Evolutionary conservation across 2,329 filamentous ascomycete genomes (phyloP).

Genomic region (Massarina eburnea): DNA sequence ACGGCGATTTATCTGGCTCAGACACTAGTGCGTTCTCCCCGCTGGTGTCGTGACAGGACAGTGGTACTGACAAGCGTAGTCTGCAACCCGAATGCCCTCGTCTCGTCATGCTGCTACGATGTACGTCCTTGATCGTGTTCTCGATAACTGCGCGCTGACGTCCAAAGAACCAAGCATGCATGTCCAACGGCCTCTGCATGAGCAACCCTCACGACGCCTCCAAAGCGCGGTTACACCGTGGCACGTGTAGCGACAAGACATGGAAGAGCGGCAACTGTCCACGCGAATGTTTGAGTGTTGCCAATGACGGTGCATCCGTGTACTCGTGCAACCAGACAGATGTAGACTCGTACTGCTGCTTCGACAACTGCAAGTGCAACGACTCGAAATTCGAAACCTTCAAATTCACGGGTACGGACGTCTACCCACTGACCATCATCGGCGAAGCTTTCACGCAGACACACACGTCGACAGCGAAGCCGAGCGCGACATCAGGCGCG

Average conservation of each 20-base stretch:
- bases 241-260: conserved; percentile 28
- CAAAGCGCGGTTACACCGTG: conserved; percentile 23
- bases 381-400: conserved; percentile 22
- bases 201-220: conserved; percentile 22
- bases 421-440: conserved; percentile 31
- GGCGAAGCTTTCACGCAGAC: conserved; percentile 26
- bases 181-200: conserved; percentile 34
- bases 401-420: conserved; percentile 14
- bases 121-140: not conserved
- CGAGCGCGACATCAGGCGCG: conserved; percentile 3
- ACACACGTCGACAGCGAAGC: conserved; percentile 8
- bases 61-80: conserved; percentile 7
- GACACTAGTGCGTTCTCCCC: conserved; percentile 12
- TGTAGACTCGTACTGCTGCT: conserved; percentile 30
- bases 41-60: not conserved
- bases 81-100: conserved; percentile 17
- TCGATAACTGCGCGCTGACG: not conserved
- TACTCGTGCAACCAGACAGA: conserved; percentile 28
- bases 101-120: conserved; percentile 29
- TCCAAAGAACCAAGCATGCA: conserved; percentile 26
- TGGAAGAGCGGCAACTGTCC: conserved; percentile 30
- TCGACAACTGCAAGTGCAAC: conserved; percentile 26
- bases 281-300: conserved; percentile 22
- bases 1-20: conserved; percentile 3
- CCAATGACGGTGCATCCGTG: conserved; percentile 25